Base-by-base conservation (phyloP, 192 early-diverging fungal genomes). In the Coemansia sp. region DNA sequence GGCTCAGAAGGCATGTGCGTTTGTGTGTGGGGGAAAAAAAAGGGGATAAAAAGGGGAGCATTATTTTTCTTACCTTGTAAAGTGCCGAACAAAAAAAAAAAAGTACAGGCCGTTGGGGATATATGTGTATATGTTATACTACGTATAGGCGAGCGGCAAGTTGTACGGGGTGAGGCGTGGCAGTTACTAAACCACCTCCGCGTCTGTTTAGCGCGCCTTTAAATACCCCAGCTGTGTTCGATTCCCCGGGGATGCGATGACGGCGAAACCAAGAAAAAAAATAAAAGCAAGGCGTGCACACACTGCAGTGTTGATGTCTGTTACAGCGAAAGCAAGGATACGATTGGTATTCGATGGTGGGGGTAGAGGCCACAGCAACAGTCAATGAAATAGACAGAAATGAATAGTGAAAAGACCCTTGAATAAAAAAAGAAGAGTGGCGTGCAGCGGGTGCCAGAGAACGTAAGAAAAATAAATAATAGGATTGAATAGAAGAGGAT, bases 231-330 rank as follows among this genome's bases (percentile, higher is more conserved):
- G 24, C 24, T 50, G 18, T 32, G 45, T 44, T 64, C 47, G 62
- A 44, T 35, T 30, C 30, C 22, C 32, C n/a, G 8, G 47, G 61
- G 30, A 12, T 34, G 8, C 13, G 62, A 15, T 64, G 49, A 45
- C 45, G 15, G 59, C 59, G 38, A 63, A 49, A 41, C 44, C 24
- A 49, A 49, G 6, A 45, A 9, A 41, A 41, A 39, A 38, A 34
- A 22, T 22, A 63, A 5, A 52, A 50, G 62, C 24, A 64, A 49
- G 35, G 44, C 41, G 22, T 63, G 62, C 47, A 49, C 44, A 18
- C 44, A 10, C 62, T 20, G 62, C 62, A 64, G 29, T 5, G 60
- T 44, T 27, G 45, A 32, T 27, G 62, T 52, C 41, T 27, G 32
- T 47, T 30, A n/a, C 15, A 52, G 11, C 9, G 24, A 52, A 29